Percentiles rank a stretch among this genome's conserved stretches.
Evolutionary conservation across 1,284 basidiomycete species (phyloP).

Genomic region (Malassezia psittaci): DNA sequence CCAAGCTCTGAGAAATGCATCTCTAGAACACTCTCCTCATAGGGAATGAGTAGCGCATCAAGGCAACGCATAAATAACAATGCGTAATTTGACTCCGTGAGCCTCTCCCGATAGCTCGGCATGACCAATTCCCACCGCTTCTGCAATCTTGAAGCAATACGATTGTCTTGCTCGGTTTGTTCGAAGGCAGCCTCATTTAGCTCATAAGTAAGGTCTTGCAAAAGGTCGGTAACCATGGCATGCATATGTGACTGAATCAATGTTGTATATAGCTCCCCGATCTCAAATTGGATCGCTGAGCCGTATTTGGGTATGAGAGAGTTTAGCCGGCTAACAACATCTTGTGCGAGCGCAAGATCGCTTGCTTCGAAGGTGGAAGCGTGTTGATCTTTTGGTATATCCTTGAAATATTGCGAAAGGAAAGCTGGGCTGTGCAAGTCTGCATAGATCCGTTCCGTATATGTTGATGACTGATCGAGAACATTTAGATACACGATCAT

Average conservation of each 20-base stretch:
- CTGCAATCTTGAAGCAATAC: conserved; percentile 75
- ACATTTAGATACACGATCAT: conserved; percentile 44
- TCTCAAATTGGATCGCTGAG: conserved; percentile 56
- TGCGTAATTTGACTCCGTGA: conserved; percentile 79
- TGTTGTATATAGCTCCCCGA: conserved; percentile 90
- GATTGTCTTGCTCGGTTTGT: conserved; percentile 70
- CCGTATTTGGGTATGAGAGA: conserved; percentile 7
- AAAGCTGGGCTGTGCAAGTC: conserved; percentile 23
- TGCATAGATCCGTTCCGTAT: conserved; percentile 30
- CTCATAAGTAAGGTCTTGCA: conserved; percentile 72
- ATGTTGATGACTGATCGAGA: conserved; percentile 31
- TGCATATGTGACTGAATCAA: conserved; percentile 74
- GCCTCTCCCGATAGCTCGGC: conserved; percentile 59
- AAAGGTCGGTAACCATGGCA: conserved; percentile 71
- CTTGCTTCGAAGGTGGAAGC: neutral
- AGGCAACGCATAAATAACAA: conserved; percentile 71
- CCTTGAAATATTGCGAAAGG: conserved; percentile 22
- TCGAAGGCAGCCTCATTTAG: conserved; percentile 77
- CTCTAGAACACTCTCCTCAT: conserved; percentile 75
- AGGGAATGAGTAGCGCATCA: conserved; percentile 76
- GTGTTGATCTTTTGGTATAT: neutral
- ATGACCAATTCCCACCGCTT: conserved; percentile 70
- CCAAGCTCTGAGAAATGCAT: conserved; percentile 90
- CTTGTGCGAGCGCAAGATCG: conserved; percentile 10
- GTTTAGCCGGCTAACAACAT: neutral